phyloP scores from a whole-genome alignment of 495 filamentous ascomycete genomes.

The Astrocystis sublimbata region DNA sequence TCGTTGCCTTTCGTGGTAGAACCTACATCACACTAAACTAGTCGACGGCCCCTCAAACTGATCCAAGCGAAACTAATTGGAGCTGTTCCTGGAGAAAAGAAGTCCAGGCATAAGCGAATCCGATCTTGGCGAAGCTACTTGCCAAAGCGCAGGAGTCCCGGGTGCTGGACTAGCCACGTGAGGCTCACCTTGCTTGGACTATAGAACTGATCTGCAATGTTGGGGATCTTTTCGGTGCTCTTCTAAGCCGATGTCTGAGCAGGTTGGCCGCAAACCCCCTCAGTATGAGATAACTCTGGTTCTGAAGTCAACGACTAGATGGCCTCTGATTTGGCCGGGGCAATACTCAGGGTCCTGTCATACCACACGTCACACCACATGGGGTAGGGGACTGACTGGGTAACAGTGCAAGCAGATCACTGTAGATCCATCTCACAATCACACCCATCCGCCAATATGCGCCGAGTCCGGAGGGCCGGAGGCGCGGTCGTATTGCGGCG shows the following conservation, averaged over 20 bases:
- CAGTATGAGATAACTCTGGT: not conserved
- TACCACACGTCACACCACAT: conserved; percentile 1
- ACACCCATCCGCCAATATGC: not conserved
- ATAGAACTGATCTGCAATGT: not conserved
- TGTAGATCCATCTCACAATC: conserved; percentile 1
- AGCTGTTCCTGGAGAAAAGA: not conserved
- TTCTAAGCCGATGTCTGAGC: not conserved
- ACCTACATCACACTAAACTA: no score
- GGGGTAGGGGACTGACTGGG: not conserved
- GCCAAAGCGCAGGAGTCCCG: not conserved
- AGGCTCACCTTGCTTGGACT: not conserved
- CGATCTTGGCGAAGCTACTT: not conserved
- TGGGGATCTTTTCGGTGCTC: not conserved
- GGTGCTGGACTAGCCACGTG: not conserved
- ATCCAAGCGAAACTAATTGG: no score
- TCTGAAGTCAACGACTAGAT: not conserved
- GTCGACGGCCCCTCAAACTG: not conserved
- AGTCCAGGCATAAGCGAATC: not conserved
- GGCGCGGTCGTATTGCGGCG: not conserved
- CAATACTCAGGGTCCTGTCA: not conserved
- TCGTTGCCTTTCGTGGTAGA: not conserved
- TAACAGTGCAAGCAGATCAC: not conserved
- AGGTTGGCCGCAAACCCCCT: not conserved
- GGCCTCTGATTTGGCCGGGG: not conserved
- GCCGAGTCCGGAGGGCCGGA: no score